A percentile compares a stretch with the other conserved stretches of the same genome.
Evolutionary conservation across 179 eudicot species (phyloP).

Genomic region (Silene vulgaris): DNA sequence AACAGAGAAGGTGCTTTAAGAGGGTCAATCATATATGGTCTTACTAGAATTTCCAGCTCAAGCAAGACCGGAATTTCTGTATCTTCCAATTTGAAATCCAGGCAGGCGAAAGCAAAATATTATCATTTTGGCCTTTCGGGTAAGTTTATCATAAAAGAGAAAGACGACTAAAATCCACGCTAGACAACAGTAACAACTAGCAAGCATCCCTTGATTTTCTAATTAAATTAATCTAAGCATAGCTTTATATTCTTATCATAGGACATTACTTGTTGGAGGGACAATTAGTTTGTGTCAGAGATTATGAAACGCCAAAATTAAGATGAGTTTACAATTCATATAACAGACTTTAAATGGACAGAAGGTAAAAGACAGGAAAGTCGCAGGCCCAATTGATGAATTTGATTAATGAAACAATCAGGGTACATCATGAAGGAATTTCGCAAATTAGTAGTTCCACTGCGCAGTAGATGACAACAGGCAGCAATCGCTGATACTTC

Average conservation of each 20-base stretch:
- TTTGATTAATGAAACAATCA: slow-evolving; percentile 6
- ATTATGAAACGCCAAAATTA: neutral
- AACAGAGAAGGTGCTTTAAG: no score
- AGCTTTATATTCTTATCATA: neutral
- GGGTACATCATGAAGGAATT: neutral
- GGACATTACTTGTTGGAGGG: neutral
- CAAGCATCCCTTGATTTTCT: neutral
- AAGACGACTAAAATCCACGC: no score
- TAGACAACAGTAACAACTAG: no score
- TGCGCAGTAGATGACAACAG: neutral
- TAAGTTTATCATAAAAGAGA: no score
- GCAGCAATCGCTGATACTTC: neutral
- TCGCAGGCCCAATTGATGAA: neutral
- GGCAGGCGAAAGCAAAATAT: no score
- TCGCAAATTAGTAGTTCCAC: neutral
- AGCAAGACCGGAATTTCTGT: no score
- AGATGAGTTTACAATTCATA: neutral
- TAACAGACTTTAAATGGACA: neutral
- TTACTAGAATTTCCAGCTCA: no score
- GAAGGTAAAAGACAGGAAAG: neutral
- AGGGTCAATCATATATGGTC: no score
- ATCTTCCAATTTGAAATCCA: no score
- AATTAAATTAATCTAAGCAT: neutral
- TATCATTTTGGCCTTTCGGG: no score
- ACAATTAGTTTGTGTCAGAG: neutral